phyloP scores from a whole-genome alignment of 306 rosid genomes.

The Gastrolobium bilobum region DNA sequence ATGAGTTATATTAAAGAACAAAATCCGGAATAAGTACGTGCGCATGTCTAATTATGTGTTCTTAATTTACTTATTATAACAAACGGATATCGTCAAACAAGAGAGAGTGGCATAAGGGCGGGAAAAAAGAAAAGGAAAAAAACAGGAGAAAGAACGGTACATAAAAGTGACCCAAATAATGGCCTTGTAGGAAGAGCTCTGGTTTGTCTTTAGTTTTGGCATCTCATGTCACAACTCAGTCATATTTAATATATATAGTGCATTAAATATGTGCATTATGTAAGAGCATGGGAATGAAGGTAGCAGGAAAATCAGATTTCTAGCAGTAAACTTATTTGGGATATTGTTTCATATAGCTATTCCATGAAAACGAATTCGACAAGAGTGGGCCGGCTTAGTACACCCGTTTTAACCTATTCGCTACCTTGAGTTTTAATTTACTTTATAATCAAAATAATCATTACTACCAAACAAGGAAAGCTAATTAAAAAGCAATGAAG shows the following conservation, averaged over 20 bases:
- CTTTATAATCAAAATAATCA: conserved; percentile 42
- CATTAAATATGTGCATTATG: conserved; percentile 49
- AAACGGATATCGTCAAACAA: conserved; percentile 43
- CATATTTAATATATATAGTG: background rate
- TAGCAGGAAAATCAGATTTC: conserved; percentile 47
- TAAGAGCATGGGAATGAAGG: conserved; percentile 52
- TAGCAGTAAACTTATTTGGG: conserved; percentile 46
- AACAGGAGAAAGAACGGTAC: conserved; percentile 21
- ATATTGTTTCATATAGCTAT: conserved; percentile 54
- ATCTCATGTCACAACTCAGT: conserved; percentile 22
- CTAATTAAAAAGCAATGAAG: conserved; percentile 43
- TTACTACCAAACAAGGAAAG: conserved; percentile 37
- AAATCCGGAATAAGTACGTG: conserved; percentile 31
- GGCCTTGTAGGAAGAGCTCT: conserved; percentile 45
- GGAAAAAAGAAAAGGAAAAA: background rate
- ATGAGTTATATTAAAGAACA: conserved; percentile 3
- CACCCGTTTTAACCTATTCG: conserved; percentile 83
- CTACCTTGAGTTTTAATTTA: conserved; percentile 48
- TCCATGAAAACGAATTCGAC: conserved; percentile 71
- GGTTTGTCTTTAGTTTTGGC: conserved; percentile 60
- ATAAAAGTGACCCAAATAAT: conserved; percentile 49
- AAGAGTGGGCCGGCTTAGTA: conserved; percentile 91
- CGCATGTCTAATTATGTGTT: background rate
- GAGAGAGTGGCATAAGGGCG: background rate
- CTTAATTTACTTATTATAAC: background rate